Evolutionary conservation across 1,139 yeast genomes (phyloP), one percentile per base, ranked within the genome.

Genomic region (Saccharomyces hybrid): DNA sequence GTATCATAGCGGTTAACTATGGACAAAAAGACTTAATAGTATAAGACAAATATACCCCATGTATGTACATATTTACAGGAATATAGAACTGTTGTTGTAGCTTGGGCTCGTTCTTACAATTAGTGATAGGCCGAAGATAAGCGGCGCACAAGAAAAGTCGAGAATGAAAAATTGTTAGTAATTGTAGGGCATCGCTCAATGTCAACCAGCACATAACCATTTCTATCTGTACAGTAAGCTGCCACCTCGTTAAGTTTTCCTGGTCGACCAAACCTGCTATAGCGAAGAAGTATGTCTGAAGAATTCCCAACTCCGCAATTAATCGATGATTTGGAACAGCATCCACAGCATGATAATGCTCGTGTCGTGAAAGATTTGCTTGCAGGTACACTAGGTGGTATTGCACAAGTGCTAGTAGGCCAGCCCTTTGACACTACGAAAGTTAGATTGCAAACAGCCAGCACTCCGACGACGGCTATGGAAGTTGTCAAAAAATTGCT

Each of bases 361-460:
- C 82, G 90, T 62, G 93, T 89, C 2, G 66, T 78, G 32, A 90
- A 89, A 66, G 97, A 91, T 69, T 79, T 91, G 52, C 75, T 87
- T 58, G 95, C 95, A 5, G 98, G 97, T 9, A 90, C 97, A 34
- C 78, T 88, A 67, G 97, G 97, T 57, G 98, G 98, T 56, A 82
- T 91, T 49, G 90, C 97, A 14, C 98, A 91, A 73, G 97, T 91
- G 13, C 75, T 91, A 49, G 88, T 86, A 13, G 97, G 97, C 32
- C 97, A 91, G 71, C 98, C 98, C 11, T 91, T 91, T 65, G 98
- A 91, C 70, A 88, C 96, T 8, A 88, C 95, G 49, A 91, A 90
- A 71, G 97, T 91, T 42, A 79, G 98, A 59, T 76, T 91, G 51
- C 97, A 91, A 67, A 84, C 93, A 7, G 89, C 95, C 0, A 83